A percentile compares a stretch with the other conserved stretches of the same genome.
These are phyloP conservation scores for Komagataella populi DNA, from an alignment of 805 yeast species.

Conservation along the genomic window DNA sequence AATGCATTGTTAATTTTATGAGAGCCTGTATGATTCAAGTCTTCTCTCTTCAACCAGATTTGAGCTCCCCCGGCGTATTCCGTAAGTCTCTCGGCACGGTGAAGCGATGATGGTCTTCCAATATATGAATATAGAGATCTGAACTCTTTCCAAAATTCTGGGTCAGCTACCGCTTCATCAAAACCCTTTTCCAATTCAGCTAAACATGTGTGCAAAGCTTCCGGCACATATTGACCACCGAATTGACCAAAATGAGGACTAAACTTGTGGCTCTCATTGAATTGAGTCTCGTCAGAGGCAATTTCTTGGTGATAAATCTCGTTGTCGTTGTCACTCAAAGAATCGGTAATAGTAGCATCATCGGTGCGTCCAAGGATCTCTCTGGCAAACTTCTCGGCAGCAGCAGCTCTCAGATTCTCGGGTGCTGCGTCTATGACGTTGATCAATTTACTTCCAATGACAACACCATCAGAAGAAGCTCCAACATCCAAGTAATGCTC, in stretches of 20 bases:
- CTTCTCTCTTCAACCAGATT: constrained; percentile 98
- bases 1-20: constrained; percentile 79
- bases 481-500: constrained; percentile 81
- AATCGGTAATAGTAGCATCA: neutral
- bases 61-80: constrained; percentile 90
- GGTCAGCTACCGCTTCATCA: constrained; percentile 80
- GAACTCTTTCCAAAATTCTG: constrained; percentile 88
- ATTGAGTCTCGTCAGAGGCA: constrained; percentile 14
- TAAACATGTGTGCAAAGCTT: constrained; percentile 83
- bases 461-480: constrained; percentile 82
- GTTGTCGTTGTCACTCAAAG: neutral
- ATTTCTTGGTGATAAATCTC: neutral
- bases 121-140: constrained; percentile 75
- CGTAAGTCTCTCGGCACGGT: constrained; percentile 79
- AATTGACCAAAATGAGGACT: constrained; percentile 82
- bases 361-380: constrained; percentile 34
- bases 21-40: constrained; percentile 80
- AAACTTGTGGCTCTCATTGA: constrained; percentile 51
- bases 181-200: constrained; percentile 82
- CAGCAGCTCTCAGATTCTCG: constrained; percentile 40
- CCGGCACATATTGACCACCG: constrained; percentile 99
- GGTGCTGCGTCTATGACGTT: constrained; percentile 51
- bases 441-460: constrained; percentile 82
- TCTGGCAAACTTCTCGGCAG: constrained; percentile 55
- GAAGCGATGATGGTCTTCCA: constrained; percentile 92